Evolutionary conservation across 2,329 filamentous ascomycete genomes (phyloP), one percentile per base, ranked within the genome.

Genomic region (Alternaria panax): DNA sequence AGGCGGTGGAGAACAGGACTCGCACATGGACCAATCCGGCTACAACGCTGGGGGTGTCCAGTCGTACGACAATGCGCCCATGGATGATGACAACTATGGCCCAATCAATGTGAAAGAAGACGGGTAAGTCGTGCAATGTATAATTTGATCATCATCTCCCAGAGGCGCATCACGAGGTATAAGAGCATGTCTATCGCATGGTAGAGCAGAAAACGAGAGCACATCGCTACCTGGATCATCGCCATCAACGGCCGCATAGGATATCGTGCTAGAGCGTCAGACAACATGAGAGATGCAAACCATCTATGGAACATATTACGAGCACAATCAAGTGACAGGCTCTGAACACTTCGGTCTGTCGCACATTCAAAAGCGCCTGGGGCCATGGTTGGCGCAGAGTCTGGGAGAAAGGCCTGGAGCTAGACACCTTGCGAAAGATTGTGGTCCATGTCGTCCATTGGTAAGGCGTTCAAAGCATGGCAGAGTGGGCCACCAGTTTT

Each of bases 81-180:
- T 74, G 43, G 74, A 75, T 30, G 76, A 81, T 30, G 79, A 81
- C 50, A 78, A 82, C 55, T 80, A 82, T 60, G 79, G 79, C 32
- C 80, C 80, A 60, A 88, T 91, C 62, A 90, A 89, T 61, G 91
- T 93, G 57, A 96, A 96, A 80, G 92, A 96, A 87, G 92, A 96
- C 76, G 92, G 92, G 92, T 96, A 89, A 93, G 92, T 79, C 40
- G 34, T 58, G 54, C 51, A 62, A 42, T 27, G 60, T 60, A 63
- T 28, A 41, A 61, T 28, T 34, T 55, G 53, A 28, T 45, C 7
- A 41, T 51, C 16, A 45, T 38, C 58, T 41, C 22, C 38, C 52
- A 63, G 41, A 66, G 65, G 66, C 66, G 69, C 66, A 68, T 70
- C 66, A 57, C n/a, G 66, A 67, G 67, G 67, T 69, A 65, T 55